phyloP scores from a whole-genome alignment of 2,329 filamentous ascomycete species.

The Penicillium sp. region DNA sequence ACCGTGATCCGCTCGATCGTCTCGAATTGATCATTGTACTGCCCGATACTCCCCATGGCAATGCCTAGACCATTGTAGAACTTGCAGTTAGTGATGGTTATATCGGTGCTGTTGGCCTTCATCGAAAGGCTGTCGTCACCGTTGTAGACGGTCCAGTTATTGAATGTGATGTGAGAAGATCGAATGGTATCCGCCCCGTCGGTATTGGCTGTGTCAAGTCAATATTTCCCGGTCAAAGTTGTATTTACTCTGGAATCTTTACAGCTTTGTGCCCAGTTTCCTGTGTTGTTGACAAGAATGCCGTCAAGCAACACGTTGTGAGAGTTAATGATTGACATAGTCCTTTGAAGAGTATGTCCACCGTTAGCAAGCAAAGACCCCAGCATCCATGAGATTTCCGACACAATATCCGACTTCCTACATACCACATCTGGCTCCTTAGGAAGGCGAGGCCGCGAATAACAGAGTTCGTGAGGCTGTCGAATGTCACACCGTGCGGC shows the following conservation, averaged over 20 bases:
- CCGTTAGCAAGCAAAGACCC: too few relatives aligned
- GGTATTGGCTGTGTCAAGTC: constrained; percentile 33
- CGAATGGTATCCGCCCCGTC: constrained; percentile 55
- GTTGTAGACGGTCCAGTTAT: constrained; percentile 50
- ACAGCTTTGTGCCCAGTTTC: constrained; percentile 15
- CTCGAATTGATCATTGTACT: constrained; percentile 50
- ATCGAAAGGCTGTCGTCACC: constrained; percentile 54
- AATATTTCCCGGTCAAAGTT: background rate
- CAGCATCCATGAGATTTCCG: too few relatives aligned
- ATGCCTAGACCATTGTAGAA: constrained; percentile 53
- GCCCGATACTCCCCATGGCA: constrained; percentile 58
- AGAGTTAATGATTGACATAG: constrained; percentile 53
- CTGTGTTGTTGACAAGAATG: constrained; percentile 52
- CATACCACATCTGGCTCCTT: constrained; percentile 58
- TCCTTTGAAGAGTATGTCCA: constrained; percentile 24
- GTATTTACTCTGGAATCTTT: background rate
- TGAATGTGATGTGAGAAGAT: constrained; percentile 52
- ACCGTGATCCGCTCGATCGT: constrained; percentile 50
- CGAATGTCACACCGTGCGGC: constrained; percentile 28
- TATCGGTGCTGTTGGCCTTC: constrained; percentile 57
- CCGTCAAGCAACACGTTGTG: constrained; percentile 47
- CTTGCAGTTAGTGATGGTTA: constrained; percentile 48
- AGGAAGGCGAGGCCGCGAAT: constrained; percentile 31
- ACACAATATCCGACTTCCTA: background rate
- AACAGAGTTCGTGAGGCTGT: constrained; percentile 12